phyloP scores from a whole-genome alignment of 163 green algal genomes.

The Chlorella variabilis region DNA sequence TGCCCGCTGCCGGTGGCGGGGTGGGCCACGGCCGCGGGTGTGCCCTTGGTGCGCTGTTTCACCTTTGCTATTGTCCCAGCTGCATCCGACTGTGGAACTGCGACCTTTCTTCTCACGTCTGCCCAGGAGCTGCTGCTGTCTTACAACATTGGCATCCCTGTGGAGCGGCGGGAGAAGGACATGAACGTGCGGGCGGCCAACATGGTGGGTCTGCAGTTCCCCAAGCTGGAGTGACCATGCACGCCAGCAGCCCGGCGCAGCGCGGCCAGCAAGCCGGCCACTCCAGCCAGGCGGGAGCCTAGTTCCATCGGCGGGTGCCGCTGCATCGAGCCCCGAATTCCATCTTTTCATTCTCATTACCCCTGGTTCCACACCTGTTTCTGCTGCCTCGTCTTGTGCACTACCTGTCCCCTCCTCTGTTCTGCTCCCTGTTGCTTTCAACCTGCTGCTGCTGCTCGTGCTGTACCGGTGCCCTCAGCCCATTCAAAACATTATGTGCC shows the following conservation, averaged over 20 bases:
- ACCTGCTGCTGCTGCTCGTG: not conserved
- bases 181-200: conserved; percentile 48
- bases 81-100: too few species aligned
- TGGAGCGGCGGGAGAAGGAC: conserved; percentile 48
- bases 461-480: not conserved
- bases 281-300: too few species aligned
- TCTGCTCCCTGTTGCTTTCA: not conserved
- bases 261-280: not conserved
- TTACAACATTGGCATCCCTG: conserved; percentile 65
- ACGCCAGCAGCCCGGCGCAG: too few species aligned
- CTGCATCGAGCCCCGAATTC: not conserved
- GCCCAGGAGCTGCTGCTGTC: conserved; percentile 67
- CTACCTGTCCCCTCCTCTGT: not conserved
- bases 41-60: too few species aligned
- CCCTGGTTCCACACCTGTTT: too few species aligned
- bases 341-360: not conserved
- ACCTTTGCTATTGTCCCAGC: too few species aligned
- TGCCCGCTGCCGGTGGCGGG: too few species aligned
- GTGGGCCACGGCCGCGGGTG: too few species aligned
- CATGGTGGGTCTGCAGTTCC: conserved; percentile 50
- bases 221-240: not conserved
- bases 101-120: too few species aligned
- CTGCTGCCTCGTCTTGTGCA: too few species aligned
- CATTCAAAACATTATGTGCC: not conserved
- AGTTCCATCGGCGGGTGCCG: too few species aligned